Percentiles rank a stretch among this genome's conserved stretches.
Conservation (phyloP, 2,329 filamentous ascomycete species). For the Thermomyces lanuginosus region DNA sequence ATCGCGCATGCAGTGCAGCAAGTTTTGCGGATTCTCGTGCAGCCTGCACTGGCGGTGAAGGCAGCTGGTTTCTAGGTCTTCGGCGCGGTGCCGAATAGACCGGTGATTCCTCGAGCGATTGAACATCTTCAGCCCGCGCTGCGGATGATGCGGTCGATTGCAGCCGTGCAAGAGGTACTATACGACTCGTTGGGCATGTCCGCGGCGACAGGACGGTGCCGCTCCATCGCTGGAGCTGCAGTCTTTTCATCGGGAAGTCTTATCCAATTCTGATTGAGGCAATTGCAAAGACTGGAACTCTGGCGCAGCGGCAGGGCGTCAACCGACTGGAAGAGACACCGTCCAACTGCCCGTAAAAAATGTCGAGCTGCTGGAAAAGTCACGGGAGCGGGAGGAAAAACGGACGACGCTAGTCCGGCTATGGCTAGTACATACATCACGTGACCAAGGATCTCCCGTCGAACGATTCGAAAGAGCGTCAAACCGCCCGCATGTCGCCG, state of each 20-base stretch:
- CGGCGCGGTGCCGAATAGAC: slow-evolving; percentile 14
- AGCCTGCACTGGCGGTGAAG: slow-evolving; percentile 54
- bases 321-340: slow-evolving; percentile 9
- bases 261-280: too few relatives aligned
- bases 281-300: too few relatives aligned
- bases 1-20: slow-evolving; percentile 75
- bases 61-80: slow-evolving; percentile 33
- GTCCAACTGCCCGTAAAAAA: too few relatives aligned
- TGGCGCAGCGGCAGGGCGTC: slow-evolving; percentile 9
- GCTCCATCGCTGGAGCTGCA: slow-evolving; percentile 37
- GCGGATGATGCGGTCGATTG: slow-evolving; percentile 26
- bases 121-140: slow-evolving; percentile 13
- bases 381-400: slow-evolving; percentile 21
- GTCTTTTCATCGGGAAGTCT: slow-evolving; percentile 32
- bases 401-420: slow-evolving; percentile 14
- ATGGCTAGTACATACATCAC: slow-evolving; percentile 12
- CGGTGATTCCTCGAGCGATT: slow-evolving; percentile 13
- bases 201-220: slow-evolving; percentile 33
- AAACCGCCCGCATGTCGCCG: slow-evolving; percentile 9
- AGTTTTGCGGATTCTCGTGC: slow-evolving; percentile 70
- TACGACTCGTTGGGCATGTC: slow-evolving; percentile 25
- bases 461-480: too few relatives aligned
- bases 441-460: not conserved
- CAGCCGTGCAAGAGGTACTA: slow-evolving; percentile 22
- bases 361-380: slow-evolving; percentile 23